Evolutionary conservation across 352 stramenopile genomes (phyloP).

Genomic region (Pythium coloratum): DNA sequence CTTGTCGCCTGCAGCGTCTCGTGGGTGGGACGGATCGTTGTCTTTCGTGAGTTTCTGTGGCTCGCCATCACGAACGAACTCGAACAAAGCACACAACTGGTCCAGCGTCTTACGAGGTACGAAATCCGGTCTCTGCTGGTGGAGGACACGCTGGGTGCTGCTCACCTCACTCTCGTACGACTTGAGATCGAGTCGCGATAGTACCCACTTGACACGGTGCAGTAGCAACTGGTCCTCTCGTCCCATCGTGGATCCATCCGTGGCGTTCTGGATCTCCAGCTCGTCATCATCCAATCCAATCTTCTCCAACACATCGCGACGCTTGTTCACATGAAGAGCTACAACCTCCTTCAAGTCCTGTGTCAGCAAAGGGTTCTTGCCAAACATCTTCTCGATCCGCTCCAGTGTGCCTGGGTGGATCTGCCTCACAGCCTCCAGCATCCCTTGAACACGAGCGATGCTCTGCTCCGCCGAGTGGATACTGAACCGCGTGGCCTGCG

Average conservation of each 20-base stretch:
- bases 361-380: slow-evolving; percentile 62
- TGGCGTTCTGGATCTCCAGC: slow-evolving; percentile 50
- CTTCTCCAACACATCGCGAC: slow-evolving; percentile 46
- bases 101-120: slow-evolving; percentile 34
- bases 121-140: slow-evolving; percentile 5
- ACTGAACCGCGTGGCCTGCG: slow-evolving; percentile 63
- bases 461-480: slow-evolving; percentile 74
- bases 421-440: slow-evolving; percentile 67
- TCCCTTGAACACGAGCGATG: slow-evolving; percentile 65
- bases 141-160: slow-evolving; percentile 7
- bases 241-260: neutral
- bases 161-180: slow-evolving; percentile 11
- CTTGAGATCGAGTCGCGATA: slow-evolving; percentile 62
- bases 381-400: slow-evolving; percentile 68
- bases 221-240: slow-evolving; percentile 67
- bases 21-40: slow-evolving; percentile 52
- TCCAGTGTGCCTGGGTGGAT: slow-evolving; percentile 70
- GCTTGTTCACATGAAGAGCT: slow-evolving; percentile 46
- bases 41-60: slow-evolving; percentile 38
- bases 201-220: slow-evolving; percentile 76
- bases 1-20: slow-evolving; percentile 11
- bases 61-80: slow-evolving; percentile 69
- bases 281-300: slow-evolving; percentile 59
- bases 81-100: slow-evolving; percentile 72
- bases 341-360: slow-evolving; percentile 66